Evolutionary conservation across 2,329 filamentous ascomycete species (phyloP).

Genomic region (Thermothelomyces thermophilus): DNA sequence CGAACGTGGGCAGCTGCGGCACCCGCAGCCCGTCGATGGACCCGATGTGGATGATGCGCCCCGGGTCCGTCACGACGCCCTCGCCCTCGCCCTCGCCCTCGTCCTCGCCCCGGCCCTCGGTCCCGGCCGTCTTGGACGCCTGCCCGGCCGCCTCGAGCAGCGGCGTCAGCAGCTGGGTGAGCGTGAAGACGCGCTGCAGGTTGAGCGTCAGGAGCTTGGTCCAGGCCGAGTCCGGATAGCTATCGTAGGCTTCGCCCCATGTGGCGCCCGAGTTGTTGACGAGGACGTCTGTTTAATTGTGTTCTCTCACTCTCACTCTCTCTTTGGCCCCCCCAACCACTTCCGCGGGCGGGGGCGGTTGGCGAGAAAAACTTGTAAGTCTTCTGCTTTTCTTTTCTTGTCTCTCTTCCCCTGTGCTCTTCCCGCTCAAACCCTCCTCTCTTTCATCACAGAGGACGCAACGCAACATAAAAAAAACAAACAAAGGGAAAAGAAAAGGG

Average conservation of each 20-base stretch:
- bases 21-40: slow-evolving; percentile 57
- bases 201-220: slow-evolving; percentile 56
- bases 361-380: too few species aligned
- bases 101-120: too few species aligned
- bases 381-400: too few species aligned
- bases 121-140: slow-evolving; percentile 10
- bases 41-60: slow-evolving; percentile 59
- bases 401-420: too few species aligned
- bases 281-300: slow-evolving; percentile 41
- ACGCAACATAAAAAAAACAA: too few species aligned
- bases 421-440: too few species aligned
- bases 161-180: slow-evolving; percentile 55
- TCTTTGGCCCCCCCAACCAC: too few species aligned
- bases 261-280: slow-evolving; percentile 61
- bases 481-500: too few species aligned
- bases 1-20: slow-evolving; percentile 51
- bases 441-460: too few species aligned
- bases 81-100: neutral
- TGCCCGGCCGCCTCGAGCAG: slow-evolving; percentile 46
- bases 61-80: slow-evolving; percentile 36
- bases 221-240: slow-evolving; percentile 54
- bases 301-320: neutral
- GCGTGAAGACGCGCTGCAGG: slow-evolving; percentile 61
- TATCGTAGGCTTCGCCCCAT: slow-evolving; percentile 55
- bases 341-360: too few species aligned